Conservation (phyloP, 768 basidiomycete genomes). For the Collybia sordida region DNA sequence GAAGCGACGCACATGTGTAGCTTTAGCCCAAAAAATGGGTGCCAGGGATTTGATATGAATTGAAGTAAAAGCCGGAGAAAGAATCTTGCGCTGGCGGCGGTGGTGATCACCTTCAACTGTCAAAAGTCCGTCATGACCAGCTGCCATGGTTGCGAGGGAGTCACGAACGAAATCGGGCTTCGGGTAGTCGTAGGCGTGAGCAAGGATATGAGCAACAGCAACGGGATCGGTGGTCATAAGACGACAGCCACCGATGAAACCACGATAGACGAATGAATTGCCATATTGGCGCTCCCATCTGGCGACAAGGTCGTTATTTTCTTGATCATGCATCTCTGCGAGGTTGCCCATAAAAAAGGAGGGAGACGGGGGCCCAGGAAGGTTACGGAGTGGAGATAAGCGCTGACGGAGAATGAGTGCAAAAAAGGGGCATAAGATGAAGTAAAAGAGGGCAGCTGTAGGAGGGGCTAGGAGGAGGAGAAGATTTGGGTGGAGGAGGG, state of each 20-base stretch:
- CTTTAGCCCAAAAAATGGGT: slow-evolving; percentile 61
- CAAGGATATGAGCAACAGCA: slow-evolving; percentile 58
- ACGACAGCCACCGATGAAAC: slow-evolving; percentile 51
- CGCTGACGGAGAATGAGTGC: slow-evolving; percentile 42
- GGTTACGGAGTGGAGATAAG: slow-evolving; percentile 45
- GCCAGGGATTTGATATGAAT: slow-evolving; percentile 46
- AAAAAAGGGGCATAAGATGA: slow-evolving; percentile 29
- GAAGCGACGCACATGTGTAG: slow-evolving; percentile 40
- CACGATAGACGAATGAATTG: slow-evolving; percentile 49
- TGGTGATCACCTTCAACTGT: slow-evolving; percentile 58
- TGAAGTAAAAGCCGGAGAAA: slow-evolving; percentile 36
- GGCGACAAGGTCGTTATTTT: slow-evolving; percentile 49
- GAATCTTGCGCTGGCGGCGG: slow-evolving; percentile 49
- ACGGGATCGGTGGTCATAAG: slow-evolving; percentile 59
- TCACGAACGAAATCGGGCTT: slow-evolving; percentile 62
- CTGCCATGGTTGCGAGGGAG: slow-evolving; percentile 49
- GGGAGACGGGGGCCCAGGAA: slow-evolving; percentile 44
- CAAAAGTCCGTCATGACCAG: slow-evolving; percentile 47
- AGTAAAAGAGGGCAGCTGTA: slow-evolving; percentile 21
- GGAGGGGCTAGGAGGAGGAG: slow-evolving; percentile 20
- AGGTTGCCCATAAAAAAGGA: slow-evolving; percentile 56
- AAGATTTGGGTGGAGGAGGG: slow-evolving; percentile 5
- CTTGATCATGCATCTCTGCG: slow-evolving; percentile 54
- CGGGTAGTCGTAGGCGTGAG: slow-evolving; percentile 54
- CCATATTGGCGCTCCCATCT: slow-evolving; percentile 49